A percentile compares a stretch with the other conserved stretches of the same genome.
These are phyloP conservation scores for Calonectria leucothoes DNA, from an alignment of 2,329 filamentous ascomycete genomes.

Conservation along the genomic window DNA sequence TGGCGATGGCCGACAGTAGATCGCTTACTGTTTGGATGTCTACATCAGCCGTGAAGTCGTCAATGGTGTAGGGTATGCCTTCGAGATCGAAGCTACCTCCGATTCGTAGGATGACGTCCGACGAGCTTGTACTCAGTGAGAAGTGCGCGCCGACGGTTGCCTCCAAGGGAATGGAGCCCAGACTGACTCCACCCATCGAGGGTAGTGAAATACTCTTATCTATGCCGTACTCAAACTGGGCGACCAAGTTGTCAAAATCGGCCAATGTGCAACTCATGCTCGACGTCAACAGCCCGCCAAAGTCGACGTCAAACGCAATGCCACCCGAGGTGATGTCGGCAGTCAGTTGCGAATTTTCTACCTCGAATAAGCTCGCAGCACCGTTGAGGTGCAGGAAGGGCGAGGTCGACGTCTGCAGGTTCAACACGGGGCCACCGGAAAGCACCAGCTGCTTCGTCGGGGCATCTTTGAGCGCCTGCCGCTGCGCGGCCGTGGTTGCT, in stretches of 20 bases:
- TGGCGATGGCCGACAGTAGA: constrained; percentile 1
- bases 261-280: constrained; percentile 1
- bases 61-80: not conserved
- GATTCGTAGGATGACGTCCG: not conserved
- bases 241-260: constrained; percentile 1
- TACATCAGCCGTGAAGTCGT: not conserved
- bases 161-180: not conserved
- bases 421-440: not conserved
- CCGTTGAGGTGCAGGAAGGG: constrained; percentile 3
- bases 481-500: not conserved
- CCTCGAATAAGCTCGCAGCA: not conserved
- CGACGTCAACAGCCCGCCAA: not conserved
- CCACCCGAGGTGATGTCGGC: constrained; percentile 1
- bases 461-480: not conserved
- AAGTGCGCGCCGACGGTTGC: not conserved
- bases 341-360: not conserved
- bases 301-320: not conserved
- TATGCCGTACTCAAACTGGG: constrained; percentile 2
- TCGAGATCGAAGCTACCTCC: constrained; percentile 2
- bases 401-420: not conserved
- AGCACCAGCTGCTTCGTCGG: constrained; percentile 1
- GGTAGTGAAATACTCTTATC: not conserved
- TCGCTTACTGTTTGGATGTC: not conserved
- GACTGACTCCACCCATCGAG: not conserved
- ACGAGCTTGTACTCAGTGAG: constrained; percentile 1